These are phyloP conservation scores for Alternaria atra DNA, from an alignment of 2,329 filamentous ascomycete species.

Conservation along the genomic window DNA sequence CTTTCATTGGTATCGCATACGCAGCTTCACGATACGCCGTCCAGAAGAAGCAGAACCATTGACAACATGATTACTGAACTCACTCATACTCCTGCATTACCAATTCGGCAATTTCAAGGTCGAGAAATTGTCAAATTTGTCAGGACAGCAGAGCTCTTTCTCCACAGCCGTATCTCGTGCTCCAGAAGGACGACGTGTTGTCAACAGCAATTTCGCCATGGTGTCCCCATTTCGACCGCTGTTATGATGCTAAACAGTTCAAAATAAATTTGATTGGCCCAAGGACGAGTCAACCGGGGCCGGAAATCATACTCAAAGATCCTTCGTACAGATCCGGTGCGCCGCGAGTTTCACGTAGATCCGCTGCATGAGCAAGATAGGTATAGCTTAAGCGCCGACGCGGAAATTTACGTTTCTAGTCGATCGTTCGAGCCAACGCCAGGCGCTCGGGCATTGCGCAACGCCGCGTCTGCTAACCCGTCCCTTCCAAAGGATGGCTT, in stretches of 20 bases:
- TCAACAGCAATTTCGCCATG: constrained; percentile 18
- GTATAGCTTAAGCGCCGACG: constrained; percentile 42
- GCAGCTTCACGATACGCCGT: background rate
- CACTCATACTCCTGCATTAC: background rate
- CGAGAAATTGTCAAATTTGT: constrained; percentile 5
- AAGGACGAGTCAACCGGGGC: constrained; percentile 25
- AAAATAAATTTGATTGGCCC: constrained; percentile 31
- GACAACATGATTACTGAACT: constrained; percentile 1
- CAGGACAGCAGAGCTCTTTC: constrained; percentile 1
- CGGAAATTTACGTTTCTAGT: constrained; percentile 48
- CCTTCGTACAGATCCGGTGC: constrained; percentile 43
- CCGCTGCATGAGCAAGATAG: constrained; percentile 37
- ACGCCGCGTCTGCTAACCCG: constrained; percentile 41
- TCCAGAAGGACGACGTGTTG: constrained; percentile 2
- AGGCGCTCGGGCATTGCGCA: constrained; percentile 53
- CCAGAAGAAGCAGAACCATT: constrained; percentile 6
- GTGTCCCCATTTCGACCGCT: constrained; percentile 17
- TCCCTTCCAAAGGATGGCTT: constrained; percentile 27
- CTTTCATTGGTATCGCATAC: constrained; percentile 15
- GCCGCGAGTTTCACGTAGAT: constrained; percentile 49
- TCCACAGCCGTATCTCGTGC: constrained; percentile 3
- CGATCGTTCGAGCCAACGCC: constrained; percentile 46
- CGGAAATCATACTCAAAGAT: constrained; percentile 42
- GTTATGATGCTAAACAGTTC: constrained; percentile 15
- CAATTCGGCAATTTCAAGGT: constrained; percentile 5